Evolutionary conservation across 768 basidiomycete species (phyloP), one percentile per base, ranked within the genome.

Genomic region (Xerocomellus amylosporus): DNA sequence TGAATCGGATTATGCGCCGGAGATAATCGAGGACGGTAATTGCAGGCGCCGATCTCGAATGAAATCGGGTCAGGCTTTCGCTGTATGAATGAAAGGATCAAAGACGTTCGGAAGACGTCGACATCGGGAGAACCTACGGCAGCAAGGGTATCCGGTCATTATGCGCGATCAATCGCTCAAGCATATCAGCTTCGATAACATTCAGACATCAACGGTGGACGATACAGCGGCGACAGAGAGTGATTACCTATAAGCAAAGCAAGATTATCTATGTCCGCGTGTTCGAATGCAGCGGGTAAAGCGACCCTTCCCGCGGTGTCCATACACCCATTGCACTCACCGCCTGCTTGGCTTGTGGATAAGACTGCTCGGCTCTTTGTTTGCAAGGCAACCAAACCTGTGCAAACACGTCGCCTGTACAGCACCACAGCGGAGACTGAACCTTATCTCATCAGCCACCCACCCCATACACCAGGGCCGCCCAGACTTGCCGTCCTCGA

Each of bases 131-230:
- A 54, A 77, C 83, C 64, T 77, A 93, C 84, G 93, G 87, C 37
- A 86, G 85, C 58, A 98, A 78, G 53, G 93, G 89, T 71, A 99
- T 93, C 69, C 83, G 85, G 77, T 99, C 96, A 79, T 99, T 99
- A 82, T 97, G 93, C 51, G 81, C 77, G 74, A 97, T 94, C 65
- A 99, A 78, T 59, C 94, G 89, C 68, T 94, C 85, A 63, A 99
- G 84, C 95, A 98, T 98, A 74, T 95, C 90, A 64, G 93, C 93
- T 95, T 71, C 28, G 70, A 59, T 43, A 54, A 58, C 56, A 66
- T 59, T 51, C 33, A 63, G 51, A 60, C 51, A 51, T 53, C 50
- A 40, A 65, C 51, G 38, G 33, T 41, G 56, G 52, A 38, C 41
- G 52, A 53, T 62, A 65, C 58, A 65, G 19, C 50, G 36, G 44